phyloP scores from a whole-genome alignment of 2,329 filamentous ascomycete genomes.

The Boeremia lycopersici region DNA sequence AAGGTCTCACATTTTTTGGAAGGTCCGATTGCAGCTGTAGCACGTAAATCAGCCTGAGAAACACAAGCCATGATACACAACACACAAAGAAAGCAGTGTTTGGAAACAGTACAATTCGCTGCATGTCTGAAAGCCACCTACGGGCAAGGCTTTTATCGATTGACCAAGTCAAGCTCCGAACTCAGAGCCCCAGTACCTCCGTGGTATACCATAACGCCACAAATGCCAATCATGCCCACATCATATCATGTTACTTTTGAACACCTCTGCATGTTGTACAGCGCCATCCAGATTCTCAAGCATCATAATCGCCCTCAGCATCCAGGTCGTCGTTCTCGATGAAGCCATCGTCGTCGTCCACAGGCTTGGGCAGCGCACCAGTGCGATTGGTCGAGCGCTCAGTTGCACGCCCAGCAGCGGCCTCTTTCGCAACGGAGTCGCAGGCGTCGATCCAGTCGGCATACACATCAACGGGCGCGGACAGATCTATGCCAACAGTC shows the following conservation, averaged over 20 bases:
- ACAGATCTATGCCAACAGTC: constrained; percentile 68
- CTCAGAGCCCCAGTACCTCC: constrained; percentile 14
- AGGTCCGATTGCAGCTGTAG: background rate
- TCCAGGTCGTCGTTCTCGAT: constrained; percentile 48
- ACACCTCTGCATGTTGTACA: constrained; percentile 18
- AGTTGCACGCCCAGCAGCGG: constrained; percentile 49
- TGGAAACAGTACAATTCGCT: background rate
- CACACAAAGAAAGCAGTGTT: background rate
- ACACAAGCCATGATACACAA: background rate
- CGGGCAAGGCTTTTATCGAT: constrained; percentile 10
- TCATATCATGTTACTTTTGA: constrained; percentile 16
- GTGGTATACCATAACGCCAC: constrained; percentile 37
- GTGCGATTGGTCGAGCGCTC: constrained; percentile 34
- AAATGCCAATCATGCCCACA: constrained; percentile 23
- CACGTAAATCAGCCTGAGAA: too few species aligned
- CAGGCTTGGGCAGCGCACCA: constrained; percentile 30
- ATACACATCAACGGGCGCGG: constrained; percentile 91
- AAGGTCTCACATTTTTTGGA: background rate
- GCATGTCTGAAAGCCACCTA: background rate
- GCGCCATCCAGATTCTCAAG: constrained; percentile 26
- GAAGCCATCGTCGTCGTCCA: constrained; percentile 45
- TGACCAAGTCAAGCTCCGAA: constrained; percentile 1
- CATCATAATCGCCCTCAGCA: constrained; percentile 46
- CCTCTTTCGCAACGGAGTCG: constrained; percentile 71
- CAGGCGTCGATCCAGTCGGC: constrained; percentile 98